A percentile compares a stretch with the other conserved stretches of the same genome.
phyloP scores from a whole-genome alignment of 331 rosid species.

The Prunus yedoensis region DNA sequence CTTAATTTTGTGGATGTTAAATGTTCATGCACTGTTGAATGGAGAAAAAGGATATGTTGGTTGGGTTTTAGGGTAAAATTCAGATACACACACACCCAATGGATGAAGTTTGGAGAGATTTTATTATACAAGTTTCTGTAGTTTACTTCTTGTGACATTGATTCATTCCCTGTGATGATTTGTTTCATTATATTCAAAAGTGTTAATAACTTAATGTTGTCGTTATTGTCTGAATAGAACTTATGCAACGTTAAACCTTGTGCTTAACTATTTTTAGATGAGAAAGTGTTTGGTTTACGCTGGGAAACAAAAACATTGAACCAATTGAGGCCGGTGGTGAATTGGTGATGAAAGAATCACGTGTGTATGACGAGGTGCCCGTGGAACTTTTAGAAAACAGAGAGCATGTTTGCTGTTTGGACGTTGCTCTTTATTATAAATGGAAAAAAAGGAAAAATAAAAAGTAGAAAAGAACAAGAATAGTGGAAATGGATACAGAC shows the following conservation, averaged over 20 bases:
- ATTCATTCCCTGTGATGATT: background rate
- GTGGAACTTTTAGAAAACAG: background rate
- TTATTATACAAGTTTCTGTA: background rate
- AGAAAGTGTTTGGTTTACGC: too few species aligned
- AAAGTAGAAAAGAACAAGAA: background rate
- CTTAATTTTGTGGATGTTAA: constrained; percentile 29
- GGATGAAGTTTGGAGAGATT: background rate
- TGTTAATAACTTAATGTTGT: background rate
- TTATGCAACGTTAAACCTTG: too few species aligned
- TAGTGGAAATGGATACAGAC: background rate
- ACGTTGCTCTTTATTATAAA: too few species aligned
- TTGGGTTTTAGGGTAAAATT: background rate
- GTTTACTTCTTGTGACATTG: background rate
- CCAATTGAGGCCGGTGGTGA: constrained; percentile 3
- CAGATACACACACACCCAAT: background rate
- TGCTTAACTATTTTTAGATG: too few species aligned
- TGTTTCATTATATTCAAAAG: background rate
- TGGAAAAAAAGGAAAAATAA: too few species aligned
- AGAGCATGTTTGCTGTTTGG: background rate
- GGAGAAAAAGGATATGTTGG: constrained; percentile 14
- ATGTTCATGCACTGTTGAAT: constrained; percentile 21
- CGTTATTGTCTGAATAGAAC: background rate
- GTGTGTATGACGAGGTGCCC: constrained; percentile 26
- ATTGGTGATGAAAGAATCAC: constrained; percentile 44
- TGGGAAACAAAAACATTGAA: background rate